Evolutionary conservation across 139 green algal genomes (phyloP).

Genomic region (Volvox africanus): DNA sequence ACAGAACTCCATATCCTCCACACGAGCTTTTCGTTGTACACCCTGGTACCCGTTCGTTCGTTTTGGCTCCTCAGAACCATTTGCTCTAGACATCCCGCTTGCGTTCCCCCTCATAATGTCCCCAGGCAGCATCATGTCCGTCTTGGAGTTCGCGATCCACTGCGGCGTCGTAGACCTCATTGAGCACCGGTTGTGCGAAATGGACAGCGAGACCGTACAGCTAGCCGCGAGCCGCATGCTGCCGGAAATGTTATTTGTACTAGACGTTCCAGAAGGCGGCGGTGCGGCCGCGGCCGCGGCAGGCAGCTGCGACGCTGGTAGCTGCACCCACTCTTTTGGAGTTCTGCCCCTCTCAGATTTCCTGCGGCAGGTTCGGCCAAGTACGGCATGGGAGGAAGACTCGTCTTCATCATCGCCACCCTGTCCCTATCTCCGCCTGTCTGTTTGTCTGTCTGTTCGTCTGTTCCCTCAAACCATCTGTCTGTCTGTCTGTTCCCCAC

Average conservation of each 20-base stretch:
- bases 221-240: neutral
- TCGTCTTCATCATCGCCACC: too few species aligned
- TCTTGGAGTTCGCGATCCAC: neutral
- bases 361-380: neutral
- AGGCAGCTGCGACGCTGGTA: neutral
- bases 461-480: too few species aligned
- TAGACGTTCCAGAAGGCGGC: neutral
- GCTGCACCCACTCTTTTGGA: neutral
- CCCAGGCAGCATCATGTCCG: neutral
- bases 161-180: neutral
- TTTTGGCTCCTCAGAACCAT: too few species aligned
- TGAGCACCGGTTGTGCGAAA: neutral
- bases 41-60: too few species aligned
- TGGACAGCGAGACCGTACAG: neutral
- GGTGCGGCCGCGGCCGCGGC: neutral
- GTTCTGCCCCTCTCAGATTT: constrained; percentile 1
- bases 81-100: too few species aligned
- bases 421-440: neutral
- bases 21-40: too few species aligned
- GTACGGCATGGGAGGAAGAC: too few species aligned
- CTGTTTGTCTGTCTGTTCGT: too few species aligned
- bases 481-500: too few species aligned
- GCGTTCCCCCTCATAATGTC: too few species aligned
- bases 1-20: too few species aligned
- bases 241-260: neutral